These are phyloP conservation scores for Leccinum angustisporum DNA, from an alignment of 1,284 basidiomycete species.

Conservation along the genomic window DNA sequence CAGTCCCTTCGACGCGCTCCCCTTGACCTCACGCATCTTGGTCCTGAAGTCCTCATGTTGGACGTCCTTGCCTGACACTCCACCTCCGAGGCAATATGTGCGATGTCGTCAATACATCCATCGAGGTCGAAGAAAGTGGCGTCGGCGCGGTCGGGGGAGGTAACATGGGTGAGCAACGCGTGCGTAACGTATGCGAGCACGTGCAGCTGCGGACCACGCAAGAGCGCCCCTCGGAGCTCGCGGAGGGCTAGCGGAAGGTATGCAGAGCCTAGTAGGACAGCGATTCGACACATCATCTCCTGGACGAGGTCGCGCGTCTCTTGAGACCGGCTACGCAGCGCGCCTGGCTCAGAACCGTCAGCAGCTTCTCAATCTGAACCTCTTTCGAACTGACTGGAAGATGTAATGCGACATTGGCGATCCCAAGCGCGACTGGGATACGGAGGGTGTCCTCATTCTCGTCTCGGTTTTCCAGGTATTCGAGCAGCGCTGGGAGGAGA, in stretches of 20 bases:
- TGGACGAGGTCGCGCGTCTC: slow-evolving; percentile 90
- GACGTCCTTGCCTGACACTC: slow-evolving; percentile 90
- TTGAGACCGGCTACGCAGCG: slow-evolving; percentile 86
- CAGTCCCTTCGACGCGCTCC: slow-evolving; percentile 75
- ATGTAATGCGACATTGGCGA: slow-evolving; percentile 82
- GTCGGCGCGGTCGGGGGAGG: slow-evolving; percentile 50
- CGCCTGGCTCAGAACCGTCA: slow-evolving; percentile 86
- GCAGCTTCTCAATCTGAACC: slow-evolving; percentile 73
- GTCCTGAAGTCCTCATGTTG: slow-evolving; percentile 91
- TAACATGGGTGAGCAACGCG: slow-evolving; percentile 79
- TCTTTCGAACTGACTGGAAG: slow-evolving; percentile 73
- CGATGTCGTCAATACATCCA: slow-evolving; percentile 74
- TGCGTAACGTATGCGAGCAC: slow-evolving; percentile 88
- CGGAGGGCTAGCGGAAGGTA: slow-evolving; percentile 77
- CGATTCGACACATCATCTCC: slow-evolving; percentile 85
- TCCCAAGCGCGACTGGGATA: slow-evolving; percentile 87
- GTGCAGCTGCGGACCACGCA: slow-evolving; percentile 93
- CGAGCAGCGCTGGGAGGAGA: slow-evolving; percentile 75
- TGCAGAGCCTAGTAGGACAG: slow-evolving; percentile 68
- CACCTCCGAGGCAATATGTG: slow-evolving; percentile 90
- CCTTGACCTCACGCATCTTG: slow-evolving; percentile 88
- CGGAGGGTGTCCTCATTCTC: slow-evolving; percentile 83
- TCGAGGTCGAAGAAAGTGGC: slow-evolving; percentile 66
- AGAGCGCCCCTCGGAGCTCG: slow-evolving; percentile 81
- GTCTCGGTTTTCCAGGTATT: slow-evolving; percentile 81